These are phyloP conservation scores for Cladobotryum protrusum DNA, from an alignment of 2,329 filamentous ascomycete species.

Conservation along the genomic window DNA sequence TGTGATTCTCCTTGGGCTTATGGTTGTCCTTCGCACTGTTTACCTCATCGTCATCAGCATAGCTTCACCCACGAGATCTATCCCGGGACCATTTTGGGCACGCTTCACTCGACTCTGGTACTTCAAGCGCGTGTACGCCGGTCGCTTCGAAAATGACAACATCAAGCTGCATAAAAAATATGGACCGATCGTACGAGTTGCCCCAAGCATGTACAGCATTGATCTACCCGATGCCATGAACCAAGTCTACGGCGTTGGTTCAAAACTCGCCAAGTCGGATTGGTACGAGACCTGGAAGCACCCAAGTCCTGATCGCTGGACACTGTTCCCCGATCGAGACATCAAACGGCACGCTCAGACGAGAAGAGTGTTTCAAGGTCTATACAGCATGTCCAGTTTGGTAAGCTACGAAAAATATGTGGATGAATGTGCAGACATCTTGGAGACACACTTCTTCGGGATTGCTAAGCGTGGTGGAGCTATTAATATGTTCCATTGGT, in stretches of 20 bases:
- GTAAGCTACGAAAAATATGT: conserved; percentile 44
- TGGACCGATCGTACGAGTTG: conserved; percentile 34
- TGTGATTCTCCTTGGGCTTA: no score
- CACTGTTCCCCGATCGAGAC: conserved; percentile 28
- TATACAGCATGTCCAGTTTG: conserved; percentile 43
- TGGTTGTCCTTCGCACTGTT: not conserved
- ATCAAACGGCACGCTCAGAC: conserved; percentile 26
- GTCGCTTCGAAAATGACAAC: conserved; percentile 35
- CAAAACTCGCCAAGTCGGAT: conserved; percentile 20
- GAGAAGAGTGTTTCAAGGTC: conserved; percentile 35
- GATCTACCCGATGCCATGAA: conserved; percentile 30
- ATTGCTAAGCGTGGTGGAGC: conserved; percentile 18
- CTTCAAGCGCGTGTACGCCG: conserved; percentile 28
- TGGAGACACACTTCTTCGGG: conserved; percentile 31
- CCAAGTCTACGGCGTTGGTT: conserved; percentile 35
- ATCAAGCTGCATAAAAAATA: conserved; percentile 33
- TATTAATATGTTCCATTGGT: conserved; percentile 36
- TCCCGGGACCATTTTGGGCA: conserved; percentile 40
- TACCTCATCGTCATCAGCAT: not conserved
- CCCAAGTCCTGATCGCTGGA: conserved; percentile 17
- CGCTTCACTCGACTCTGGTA: conserved; percentile 41
- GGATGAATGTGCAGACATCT: conserved; percentile 38
- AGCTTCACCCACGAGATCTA: conserved; percentile 20
- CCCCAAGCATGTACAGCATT: conserved; percentile 36
- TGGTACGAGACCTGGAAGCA: conserved; percentile 22